Percentiles rank a stretch among this genome's conserved stretches.
Conservation (phyloP, 108 stramenopile species). For the Nitzschia sp. region DNA sequence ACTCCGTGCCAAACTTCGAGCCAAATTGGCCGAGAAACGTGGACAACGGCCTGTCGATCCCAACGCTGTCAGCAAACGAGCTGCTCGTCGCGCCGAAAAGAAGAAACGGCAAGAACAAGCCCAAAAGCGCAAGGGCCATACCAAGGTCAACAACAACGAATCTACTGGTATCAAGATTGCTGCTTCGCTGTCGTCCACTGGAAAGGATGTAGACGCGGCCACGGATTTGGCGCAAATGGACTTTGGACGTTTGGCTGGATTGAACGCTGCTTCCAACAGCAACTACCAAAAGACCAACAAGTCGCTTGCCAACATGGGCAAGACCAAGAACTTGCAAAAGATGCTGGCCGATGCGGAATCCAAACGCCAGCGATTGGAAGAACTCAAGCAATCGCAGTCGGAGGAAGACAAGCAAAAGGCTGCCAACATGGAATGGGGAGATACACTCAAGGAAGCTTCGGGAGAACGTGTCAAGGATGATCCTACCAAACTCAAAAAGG, state of each 20-base stretch:
- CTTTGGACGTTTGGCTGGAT: slow-evolving; percentile 75
- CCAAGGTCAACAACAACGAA: slow-evolving; percentile 30
- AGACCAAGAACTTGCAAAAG: slow-evolving; percentile 79
- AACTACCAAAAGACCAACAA: slow-evolving; percentile 59
- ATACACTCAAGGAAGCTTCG: slow-evolving; percentile 68
- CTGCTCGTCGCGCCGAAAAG: slow-evolving; percentile 82
- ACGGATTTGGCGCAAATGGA: slow-evolving; percentile 72
- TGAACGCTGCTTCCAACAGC: slow-evolving; percentile 43
- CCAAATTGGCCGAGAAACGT: slow-evolving; percentile 73
- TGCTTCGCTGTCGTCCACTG: not conserved
- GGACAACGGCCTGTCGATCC: slow-evolving; percentile 49
- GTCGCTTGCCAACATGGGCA: slow-evolving; percentile 61
- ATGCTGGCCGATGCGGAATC: slow-evolving; percentile 82
- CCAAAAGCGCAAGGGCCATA: slow-evolving; percentile 20
- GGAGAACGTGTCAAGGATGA: slow-evolving; percentile 77
- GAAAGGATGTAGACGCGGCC: slow-evolving; percentile 16
- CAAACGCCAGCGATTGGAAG: slow-evolving; percentile 69
- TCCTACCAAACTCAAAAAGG: slow-evolving; percentile 80
- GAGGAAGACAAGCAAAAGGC: slow-evolving; percentile 75
- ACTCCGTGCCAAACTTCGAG: slow-evolving; percentile 75
- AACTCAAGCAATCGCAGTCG: slow-evolving; percentile 65
- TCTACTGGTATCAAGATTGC: slow-evolving; percentile 35
- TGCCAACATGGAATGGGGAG: slow-evolving; percentile 72
- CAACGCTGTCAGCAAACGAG: slow-evolving; percentile 74
- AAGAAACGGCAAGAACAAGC: slow-evolving; percentile 71